Evolutionary conservation across 1,139 yeast genomes (phyloP), one percentile per base, ranked within the genome.

Genomic region (Scheffersomyces titani): DNA sequence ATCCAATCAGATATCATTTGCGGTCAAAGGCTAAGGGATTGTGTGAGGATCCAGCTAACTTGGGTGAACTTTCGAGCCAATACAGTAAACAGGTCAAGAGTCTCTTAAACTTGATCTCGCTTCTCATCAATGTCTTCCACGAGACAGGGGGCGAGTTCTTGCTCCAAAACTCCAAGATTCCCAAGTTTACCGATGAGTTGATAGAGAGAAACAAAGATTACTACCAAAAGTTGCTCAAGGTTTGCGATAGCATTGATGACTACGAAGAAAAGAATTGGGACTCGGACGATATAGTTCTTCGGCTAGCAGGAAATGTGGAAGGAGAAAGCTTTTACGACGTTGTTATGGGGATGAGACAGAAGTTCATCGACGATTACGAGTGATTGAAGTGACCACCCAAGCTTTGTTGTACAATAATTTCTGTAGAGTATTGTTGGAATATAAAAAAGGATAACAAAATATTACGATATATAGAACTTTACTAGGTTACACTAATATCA

Each of bases 1-100:
- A 83, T 60, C 88, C 88, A 1, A 71, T 82, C 44, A 74, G 73
- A 57, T 84, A 80, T 60, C 88, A 84, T 57, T 71, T 83, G 30
- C 68, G 87, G 45, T 74, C 86, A 0, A 61, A 71, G 2, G 68
- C 79, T 5, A 77, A 80, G 57, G 67, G 68, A 19, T 66, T 83
- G 51, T 76, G 82, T 16, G 66, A 58, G 0, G 66, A 71, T 20
- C 79, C 83, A 2, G 72, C 75, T 11, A 71, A 77, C 50, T 70
- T 77, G 58, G 61, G 67, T n/a, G 80, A 80, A 24, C 69, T 82
- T 47, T 67, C 74, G 16, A 69, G 68, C 51, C 61, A 64, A 30
- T 63, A 72, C 57, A 58, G 65, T 4, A 51, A 53, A 1, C 59
- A 68, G 16, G 63, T 72, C 44, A 63, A 66, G 51, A 57, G 65